Conservation (phyloP, 148 eudicot species). For the Persicaria maculosa region DNA sequence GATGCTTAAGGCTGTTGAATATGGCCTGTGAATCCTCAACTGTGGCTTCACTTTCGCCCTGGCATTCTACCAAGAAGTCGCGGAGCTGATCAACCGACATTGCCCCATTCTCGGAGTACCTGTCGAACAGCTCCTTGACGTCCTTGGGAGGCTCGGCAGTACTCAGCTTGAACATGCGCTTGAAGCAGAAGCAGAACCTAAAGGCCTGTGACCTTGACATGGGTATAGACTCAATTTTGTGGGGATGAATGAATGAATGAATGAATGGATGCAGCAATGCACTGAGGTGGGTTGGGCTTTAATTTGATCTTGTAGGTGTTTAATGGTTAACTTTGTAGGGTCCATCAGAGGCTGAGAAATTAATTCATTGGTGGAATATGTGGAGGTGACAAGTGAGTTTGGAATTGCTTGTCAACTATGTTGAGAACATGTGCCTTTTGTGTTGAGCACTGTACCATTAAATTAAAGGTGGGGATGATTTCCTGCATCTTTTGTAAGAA, state of each 20-base stretch:
- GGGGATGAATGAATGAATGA: background rate
- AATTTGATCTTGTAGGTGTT: background rate
- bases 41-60: conserved; percentile 31
- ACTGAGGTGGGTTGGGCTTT: background rate
- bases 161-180: conserved; percentile 45
- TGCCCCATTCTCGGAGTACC: conserved; percentile 41
- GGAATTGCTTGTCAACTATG: background rate
- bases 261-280: background rate
- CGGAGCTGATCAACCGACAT: conserved; percentile 38
- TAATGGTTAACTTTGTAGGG: background rate
- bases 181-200: conserved; percentile 52
- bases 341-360: background rate
- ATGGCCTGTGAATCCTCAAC: conserved; percentile 34
- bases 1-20: conserved; percentile 32
- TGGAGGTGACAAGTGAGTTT: background rate
- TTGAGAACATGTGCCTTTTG: conserved; percentile 6
- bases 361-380: background rate
- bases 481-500: background rate
- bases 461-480: background rate
- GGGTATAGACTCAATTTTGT: background rate
- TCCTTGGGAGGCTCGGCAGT: conserved; percentile 61
- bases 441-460: background rate
- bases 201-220: conserved; percentile 9
- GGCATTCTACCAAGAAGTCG: conserved; percentile 31
- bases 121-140: conserved; percentile 38